phyloP scores from a whole-genome alignment of 2,329 filamentous ascomycete species.

The Fusarium heterosporum region DNA sequence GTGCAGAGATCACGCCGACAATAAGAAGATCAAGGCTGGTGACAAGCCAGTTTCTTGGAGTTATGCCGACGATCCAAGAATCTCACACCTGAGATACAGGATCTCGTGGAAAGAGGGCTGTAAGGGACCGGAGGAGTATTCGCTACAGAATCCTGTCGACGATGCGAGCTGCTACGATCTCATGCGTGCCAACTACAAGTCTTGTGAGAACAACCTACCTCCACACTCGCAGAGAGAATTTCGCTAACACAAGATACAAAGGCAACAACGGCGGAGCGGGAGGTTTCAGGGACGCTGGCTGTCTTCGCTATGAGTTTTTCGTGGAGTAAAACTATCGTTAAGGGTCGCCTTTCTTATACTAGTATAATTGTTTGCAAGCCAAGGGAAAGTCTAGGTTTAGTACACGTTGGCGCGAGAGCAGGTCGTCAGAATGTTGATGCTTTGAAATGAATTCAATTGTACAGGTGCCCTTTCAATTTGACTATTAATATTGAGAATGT shows the following conservation, averaged over 20 bases:
- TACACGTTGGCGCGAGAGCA: too few species aligned
- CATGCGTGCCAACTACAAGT: not conserved
- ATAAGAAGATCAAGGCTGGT: not conserved
- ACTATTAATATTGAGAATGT: too few species aligned
- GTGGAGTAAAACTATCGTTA: not conserved
- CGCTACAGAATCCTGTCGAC: not conserved
- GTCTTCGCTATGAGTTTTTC: conserved; percentile 10
- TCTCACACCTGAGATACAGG: not conserved
- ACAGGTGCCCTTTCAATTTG: too few species aligned
- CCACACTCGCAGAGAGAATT: not conserved
- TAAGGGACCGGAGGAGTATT: not conserved
- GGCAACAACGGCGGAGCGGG: conserved; percentile 6
- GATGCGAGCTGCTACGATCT: not conserved
- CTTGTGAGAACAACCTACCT: not conserved
- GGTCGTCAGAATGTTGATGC: too few species aligned
- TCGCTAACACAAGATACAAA: not conserved
- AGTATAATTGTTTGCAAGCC: too few species aligned
- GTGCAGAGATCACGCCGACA: not conserved
- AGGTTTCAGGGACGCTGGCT: conserved; percentile 2
- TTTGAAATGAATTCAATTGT: too few species aligned
- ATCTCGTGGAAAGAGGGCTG: not conserved
- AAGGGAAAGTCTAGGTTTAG: too few species aligned
- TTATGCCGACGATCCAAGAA: too few species aligned
- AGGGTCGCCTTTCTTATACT: not conserved
- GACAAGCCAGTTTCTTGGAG: not conserved